Evolutionary conservation across 208 protist species (phyloP), one percentile per base, ranked within the genome.

Genomic region (Leishmania turanica): DNA sequence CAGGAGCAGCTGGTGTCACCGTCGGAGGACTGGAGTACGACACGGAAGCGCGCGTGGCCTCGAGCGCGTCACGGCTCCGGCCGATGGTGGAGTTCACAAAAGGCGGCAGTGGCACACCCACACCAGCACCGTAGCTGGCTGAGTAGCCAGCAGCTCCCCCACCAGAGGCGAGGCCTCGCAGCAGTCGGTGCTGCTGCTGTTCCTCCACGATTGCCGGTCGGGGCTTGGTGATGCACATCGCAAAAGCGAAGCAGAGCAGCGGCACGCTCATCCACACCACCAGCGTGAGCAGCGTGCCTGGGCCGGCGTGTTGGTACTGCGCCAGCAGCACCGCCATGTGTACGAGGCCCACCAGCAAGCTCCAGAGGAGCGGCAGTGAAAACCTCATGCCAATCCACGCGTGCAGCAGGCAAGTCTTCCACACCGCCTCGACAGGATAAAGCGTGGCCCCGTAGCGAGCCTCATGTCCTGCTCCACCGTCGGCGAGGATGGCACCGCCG

Each of bases 331-430:
- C 78, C 2, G 66, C 87, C 79, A 95, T 86, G 89, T 97, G 94
- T 27, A 92, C 64, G n/a, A 95, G 37, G 2, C 84, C 90, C 34
- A 95, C 78, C 27, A 87, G 31, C 34, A 96, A 73, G 13, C 75
- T 71, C 15, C 87, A 75, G 17, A 85, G n/a, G 56, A 95, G 84
- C 9, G 89, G 79, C 5, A 96, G 60, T 15, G 84, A 40, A 37
- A 94, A 84, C 6, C 86, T 78, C 77, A 94, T 91, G 54, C 92
- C 58, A 74, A 96, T 89, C 87, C 89, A 95, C 11, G 90, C 80
- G 77, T 97, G 92, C 49, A 97, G 79, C 60, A 91, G n/a, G 37
- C 75, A 87, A 13, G 92, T 77, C 73, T 93, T 96, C 86, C 90
- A 93, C 47, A 88, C 87, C 68, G 88, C 85, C 17, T 94, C 88